Evolutionary conservation across 768 basidiomycete species (phyloP), one percentile per base, ranked within the genome.

Genomic region (Auriculariales sp.): DNA sequence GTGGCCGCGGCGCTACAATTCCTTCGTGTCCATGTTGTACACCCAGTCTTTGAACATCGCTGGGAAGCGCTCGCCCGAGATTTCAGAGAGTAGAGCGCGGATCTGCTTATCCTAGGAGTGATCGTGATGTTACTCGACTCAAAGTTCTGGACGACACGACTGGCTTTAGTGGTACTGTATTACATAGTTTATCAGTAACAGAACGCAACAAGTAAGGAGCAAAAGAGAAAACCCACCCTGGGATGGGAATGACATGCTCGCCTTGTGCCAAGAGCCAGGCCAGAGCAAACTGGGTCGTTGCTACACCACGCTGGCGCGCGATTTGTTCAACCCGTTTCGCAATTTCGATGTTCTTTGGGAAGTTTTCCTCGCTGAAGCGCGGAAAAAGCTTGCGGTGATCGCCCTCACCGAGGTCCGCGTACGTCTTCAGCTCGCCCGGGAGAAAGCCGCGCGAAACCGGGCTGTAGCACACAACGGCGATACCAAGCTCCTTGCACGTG

Each of bases 381-480:
- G 42, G 51, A 11, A 44, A 28, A 24, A 48, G 30, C 28, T 30
- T 31, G 31, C 48, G 36, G 47, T 50, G 51, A 28, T 55, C 53
- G 12, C 42, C 46, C 29, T 48, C 24, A 25, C n/a, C 28, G n/a
- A 46, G 17, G 30, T 53, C 46, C 27, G 46, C 53, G 4, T 34
- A 2, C 59, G 66, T 53, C 49, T 71, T 70, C 47, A 65, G 68
- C 50, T 61, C 57, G 1, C 76, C 74, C 0, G 71, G 75, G 46
- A 76, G 54, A n/a, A 77, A 50, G 2, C 75, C 75, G 28, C 73
- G 63, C n/a, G 74, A 75, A 25, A 78, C 64, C 1, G 76, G 77
- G 2, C 69, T 67, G 51, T 76, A 78, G 1, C 72, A 71, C 7
- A 79, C 61, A 17, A 74, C 64, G 36, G 68, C 63, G 33, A 75